phyloP scores from a whole-genome alignment of 495 filamentous ascomycete species.

The Penicillium pancosmium region DNA sequence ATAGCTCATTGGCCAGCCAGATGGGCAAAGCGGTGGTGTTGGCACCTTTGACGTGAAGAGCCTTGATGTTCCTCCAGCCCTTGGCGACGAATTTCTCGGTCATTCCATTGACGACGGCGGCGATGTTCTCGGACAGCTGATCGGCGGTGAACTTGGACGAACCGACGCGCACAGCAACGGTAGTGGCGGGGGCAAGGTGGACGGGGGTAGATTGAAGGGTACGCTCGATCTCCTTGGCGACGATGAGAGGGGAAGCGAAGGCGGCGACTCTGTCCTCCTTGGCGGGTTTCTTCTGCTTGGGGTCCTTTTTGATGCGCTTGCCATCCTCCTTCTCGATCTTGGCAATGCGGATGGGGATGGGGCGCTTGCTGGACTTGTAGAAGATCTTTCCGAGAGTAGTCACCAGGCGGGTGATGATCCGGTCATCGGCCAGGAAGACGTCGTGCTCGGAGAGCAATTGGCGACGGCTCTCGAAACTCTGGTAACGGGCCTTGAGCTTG shows the following conservation, averaged over 20 bases:
- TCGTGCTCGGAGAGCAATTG: constrained; percentile 84
- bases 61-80: constrained; percentile 81
- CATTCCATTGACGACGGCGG: constrained; percentile 66
- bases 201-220: constrained; percentile 72
- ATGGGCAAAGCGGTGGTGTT: constrained; percentile 85
- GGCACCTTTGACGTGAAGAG: constrained; percentile 85
- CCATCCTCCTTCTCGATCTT: constrained; percentile 66
- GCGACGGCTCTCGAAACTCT: constrained; percentile 80
- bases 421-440: constrained; percentile 84
- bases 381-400: constrained; percentile 82
- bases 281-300: constrained; percentile 34
- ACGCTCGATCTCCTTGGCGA: constrained; percentile 72
- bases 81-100: constrained; percentile 77
- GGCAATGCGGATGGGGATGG: constrained; percentile 78
- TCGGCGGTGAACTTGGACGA: constrained; percentile 71
- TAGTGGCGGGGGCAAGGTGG: constrained; percentile 67
- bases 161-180: constrained; percentile 70
- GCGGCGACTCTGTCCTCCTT: constrained; percentile 43
- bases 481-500: constrained; percentile 85
- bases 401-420: constrained; percentile 77
- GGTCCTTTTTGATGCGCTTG: constrained; percentile 61
- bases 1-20: constrained; percentile 89
- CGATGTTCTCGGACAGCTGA: constrained; percentile 77
- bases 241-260: constrained; percentile 50
- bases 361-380: constrained; percentile 82